Evolutionary conservation across 257 asterid species (phyloP).

Genomic region (Solanum chiquidenum): DNA sequence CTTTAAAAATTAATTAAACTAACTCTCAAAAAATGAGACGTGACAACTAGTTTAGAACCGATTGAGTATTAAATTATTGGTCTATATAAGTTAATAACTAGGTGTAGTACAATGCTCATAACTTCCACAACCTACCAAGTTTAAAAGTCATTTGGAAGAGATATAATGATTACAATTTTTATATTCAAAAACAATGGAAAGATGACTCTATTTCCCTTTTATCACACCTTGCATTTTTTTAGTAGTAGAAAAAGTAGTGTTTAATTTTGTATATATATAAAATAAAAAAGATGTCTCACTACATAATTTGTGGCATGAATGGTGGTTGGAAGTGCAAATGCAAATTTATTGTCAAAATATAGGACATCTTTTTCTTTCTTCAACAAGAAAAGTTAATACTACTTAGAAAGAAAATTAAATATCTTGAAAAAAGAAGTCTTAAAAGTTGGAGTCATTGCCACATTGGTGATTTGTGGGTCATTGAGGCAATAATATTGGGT

Average conservation of each 20-base stretch:
- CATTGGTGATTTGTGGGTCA: constrained; percentile 17
- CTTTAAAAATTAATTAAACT: background rate
- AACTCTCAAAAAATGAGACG: background rate
- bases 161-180: background rate
- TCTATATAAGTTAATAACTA: background rate
- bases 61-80: background rate
- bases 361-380: background rate
- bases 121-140: background rate
- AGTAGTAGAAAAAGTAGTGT: background rate
- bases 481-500: constrained; percentile 1
- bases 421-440: background rate
- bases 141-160: background rate
- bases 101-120: background rate
- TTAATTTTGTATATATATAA: background rate
- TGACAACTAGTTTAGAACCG: background rate
- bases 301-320: background rate
- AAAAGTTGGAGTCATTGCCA: background rate
- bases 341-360: background rate
- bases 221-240: background rate
- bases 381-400: background rate
- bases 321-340: background rate
- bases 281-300: background rate
- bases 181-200: background rate
- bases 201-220: background rate
- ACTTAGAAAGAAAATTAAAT: background rate